Conservation (phyloP, 1,284 basidiomycete species). For the Peniophora sp. region DNA sequence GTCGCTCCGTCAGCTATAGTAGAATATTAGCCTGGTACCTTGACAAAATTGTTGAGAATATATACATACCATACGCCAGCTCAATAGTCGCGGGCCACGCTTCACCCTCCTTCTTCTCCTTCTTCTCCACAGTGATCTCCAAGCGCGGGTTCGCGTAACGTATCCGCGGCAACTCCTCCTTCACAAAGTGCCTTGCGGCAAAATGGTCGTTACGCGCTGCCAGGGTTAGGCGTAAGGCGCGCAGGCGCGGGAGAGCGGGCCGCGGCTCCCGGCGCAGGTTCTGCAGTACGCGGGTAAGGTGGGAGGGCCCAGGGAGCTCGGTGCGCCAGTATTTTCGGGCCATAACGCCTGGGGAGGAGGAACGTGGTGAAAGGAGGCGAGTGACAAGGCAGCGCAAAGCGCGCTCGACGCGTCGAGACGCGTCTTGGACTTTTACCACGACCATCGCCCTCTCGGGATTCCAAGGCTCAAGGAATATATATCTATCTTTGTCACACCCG, state of each 20-base stretch:
- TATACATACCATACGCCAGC: slow-evolving; percentile 49
- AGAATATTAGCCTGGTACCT: not conserved
- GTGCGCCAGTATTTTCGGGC: not conserved
- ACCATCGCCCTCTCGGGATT: not conserved
- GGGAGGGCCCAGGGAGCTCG: slow-evolving; percentile 39
- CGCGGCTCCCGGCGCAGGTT: slow-evolving; percentile 46
- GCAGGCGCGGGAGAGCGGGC: slow-evolving; percentile 45
- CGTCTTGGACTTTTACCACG: not conserved
- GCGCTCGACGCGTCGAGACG: not conserved
- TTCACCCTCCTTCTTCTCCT: slow-evolving; percentile 43
- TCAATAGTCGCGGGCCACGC: slow-evolving; percentile 50
- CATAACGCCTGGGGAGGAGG: not conserved
- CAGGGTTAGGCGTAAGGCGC: slow-evolving; percentile 45
- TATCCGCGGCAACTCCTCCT: slow-evolving; percentile 67
- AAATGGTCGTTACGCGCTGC: slow-evolving; percentile 65
- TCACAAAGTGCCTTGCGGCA: slow-evolving; percentile 70
- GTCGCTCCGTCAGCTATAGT: slow-evolving; percentile 44
- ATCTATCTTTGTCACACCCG: no score
- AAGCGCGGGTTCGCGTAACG: slow-evolving; percentile 62
- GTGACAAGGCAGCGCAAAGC: no score
- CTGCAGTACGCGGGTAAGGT: slow-evolving; percentile 45
- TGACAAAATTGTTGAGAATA: not conserved
- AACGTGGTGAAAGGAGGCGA: not conserved
- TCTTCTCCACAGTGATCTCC: slow-evolving; percentile 46
- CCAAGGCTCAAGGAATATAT: no score